Evolutionary conservation across 2,329 filamentous ascomycete species (phyloP).

Genomic region (Paecilomyces fulvus): DNA sequence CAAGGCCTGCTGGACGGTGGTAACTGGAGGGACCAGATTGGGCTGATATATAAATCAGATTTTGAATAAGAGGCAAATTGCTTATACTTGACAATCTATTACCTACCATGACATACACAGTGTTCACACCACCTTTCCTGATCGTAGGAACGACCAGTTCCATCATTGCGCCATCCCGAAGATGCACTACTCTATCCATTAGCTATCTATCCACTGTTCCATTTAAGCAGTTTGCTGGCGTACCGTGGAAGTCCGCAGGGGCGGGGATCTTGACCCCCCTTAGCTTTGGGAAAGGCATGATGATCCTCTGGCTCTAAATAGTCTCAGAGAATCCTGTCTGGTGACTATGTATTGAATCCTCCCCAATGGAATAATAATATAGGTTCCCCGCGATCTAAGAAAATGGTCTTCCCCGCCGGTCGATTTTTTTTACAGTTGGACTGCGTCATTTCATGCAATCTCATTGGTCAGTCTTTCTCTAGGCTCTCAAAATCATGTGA

Average conservation of each 20-base stretch:
- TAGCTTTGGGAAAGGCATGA: constrained; percentile 26
- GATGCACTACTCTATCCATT: constrained; percentile 43
- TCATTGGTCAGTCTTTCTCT: not conserved
- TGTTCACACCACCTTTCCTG: constrained; percentile 56
- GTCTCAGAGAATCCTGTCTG: not conserved
- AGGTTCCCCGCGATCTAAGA: not conserved
- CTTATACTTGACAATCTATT: constrained; percentile 2
- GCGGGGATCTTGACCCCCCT: constrained; percentile 47
- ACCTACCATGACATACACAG: constrained; percentile 47
- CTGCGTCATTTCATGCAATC: not conserved
- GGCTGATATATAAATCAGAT: constrained; percentile 36
- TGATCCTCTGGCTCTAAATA: not conserved
- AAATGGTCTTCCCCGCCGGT: not conserved
- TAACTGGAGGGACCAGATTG: constrained; percentile 57
- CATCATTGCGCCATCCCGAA: constrained; percentile 59
- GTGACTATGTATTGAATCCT: not conserved
- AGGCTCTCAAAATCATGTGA: not conserved
- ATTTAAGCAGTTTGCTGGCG: constrained; percentile 7
- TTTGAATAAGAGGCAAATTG: not conserved
- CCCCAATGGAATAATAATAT: not conserved
- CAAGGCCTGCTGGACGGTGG: constrained; percentile 53
- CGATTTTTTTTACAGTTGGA: not conserved
- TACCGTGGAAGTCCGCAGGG: constrained; percentile 56
- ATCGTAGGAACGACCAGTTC: constrained; percentile 48
- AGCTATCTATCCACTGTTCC: not conserved